phyloP scores from a whole-genome alignment of 805 yeast species.

The Yamadazyma tumulicola region DNA sequence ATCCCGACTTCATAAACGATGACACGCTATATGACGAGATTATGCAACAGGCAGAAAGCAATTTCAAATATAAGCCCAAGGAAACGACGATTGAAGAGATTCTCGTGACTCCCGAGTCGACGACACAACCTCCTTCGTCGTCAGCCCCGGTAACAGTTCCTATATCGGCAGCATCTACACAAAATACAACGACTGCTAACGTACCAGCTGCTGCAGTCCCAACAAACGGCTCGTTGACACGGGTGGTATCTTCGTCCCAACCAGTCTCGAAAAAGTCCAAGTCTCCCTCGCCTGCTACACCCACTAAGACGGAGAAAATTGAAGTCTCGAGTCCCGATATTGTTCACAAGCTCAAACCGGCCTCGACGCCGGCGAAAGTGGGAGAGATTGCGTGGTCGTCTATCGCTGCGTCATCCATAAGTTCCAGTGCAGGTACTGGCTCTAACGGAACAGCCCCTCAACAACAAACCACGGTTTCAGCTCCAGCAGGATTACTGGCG shows the following conservation, averaged over 20 bases:
- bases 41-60: constrained; percentile 22
- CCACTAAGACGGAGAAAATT: constrained; percentile 16
- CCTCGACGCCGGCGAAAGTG: constrained; percentile 51
- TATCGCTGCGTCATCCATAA: constrained; percentile 38
- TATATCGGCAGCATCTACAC: not conserved
- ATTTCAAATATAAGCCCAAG: constrained; percentile 11
- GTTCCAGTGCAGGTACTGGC: too few species aligned
- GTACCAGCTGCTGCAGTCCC: too few species aligned
- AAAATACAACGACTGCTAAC: too few species aligned
- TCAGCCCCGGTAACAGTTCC: too few species aligned
- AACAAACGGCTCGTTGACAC: not conserved
- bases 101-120: constrained; percentile 1
- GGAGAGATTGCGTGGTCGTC: constrained; percentile 57
- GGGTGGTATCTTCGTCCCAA: not conserved
- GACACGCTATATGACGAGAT: constrained; percentile 41
- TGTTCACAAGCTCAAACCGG: constrained; percentile 48
- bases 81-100: constrained; percentile 7
- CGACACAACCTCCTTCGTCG: not conserved
- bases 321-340: constrained; percentile 38
- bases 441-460: too few species aligned
- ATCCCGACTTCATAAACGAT: constrained; percentile 36
- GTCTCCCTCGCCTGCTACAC: constrained; percentile 8
- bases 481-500: too few species aligned
- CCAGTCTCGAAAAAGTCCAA: not conserved
- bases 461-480: too few species aligned